phyloP scores from a whole-genome alignment of 805 yeast species.

The Metschnikowia lachancei region DNA sequence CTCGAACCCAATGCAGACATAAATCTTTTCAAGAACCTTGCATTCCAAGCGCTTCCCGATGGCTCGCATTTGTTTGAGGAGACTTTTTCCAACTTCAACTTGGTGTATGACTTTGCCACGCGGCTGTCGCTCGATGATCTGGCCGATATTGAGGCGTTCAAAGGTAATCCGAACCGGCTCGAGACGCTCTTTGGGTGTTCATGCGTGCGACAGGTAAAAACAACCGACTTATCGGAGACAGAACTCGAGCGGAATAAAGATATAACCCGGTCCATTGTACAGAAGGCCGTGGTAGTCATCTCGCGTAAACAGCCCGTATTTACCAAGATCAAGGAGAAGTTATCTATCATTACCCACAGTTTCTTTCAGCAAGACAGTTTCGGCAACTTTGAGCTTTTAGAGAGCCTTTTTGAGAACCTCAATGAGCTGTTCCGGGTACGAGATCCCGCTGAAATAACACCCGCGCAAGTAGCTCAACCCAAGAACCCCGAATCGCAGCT shows the following conservation, averaged over 20 bases:
- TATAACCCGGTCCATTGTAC: slow-evolving; percentile 82
- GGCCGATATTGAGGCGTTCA: slow-evolving; percentile 31
- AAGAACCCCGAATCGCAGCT: slow-evolving; percentile 14
- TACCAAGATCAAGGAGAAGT: slow-evolving; percentile 82
- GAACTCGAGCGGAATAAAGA: slow-evolving; percentile 52
- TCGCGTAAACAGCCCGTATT: slow-evolving; percentile 77
- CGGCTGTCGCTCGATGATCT: slow-evolving; percentile 46
- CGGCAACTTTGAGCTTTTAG: slow-evolving; percentile 63
- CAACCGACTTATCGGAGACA: slow-evolving; percentile 51
- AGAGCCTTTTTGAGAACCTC: slow-evolving; percentile 66
- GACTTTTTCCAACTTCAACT: slow-evolving; percentile 85
- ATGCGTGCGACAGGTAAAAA: slow-evolving; percentile 79
- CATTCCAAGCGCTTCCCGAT: slow-evolving; percentile 95
- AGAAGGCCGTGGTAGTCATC: slow-evolving; percentile 86
- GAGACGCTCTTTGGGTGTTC: slow-evolving; percentile 90
- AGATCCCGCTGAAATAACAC: slow-evolving; percentile 15
- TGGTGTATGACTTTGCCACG: slow-evolving; percentile 61
- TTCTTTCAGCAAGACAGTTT: slow-evolving; percentile 82
- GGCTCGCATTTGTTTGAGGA: slow-evolving; percentile 94
- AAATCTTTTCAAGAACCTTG: slow-evolving; percentile 76
- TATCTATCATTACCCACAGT: slow-evolving; percentile 83
- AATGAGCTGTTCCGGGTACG: slow-evolving; percentile 31
- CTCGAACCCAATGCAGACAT: slow-evolving; percentile 24
- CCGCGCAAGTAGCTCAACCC: slow-evolving; percentile 7
- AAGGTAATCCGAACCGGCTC: slow-evolving; percentile 40